Evolutionary conservation across 768 basidiomycete genomes (phyloP), one percentile per base, ranked within the genome.

Genomic region (Hericium coralloides): DNA sequence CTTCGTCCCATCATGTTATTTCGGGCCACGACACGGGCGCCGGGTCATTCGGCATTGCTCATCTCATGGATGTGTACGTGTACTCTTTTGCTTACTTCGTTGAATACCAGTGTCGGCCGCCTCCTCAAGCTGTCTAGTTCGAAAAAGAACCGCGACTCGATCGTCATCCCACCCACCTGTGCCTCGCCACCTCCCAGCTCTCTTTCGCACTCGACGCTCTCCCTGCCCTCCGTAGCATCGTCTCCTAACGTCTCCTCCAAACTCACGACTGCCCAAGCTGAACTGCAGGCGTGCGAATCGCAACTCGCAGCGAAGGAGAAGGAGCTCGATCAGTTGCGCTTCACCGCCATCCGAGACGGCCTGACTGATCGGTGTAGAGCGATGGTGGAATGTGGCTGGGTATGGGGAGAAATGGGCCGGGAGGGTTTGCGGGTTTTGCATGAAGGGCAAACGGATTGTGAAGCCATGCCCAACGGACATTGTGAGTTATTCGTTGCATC

Each of bases 281-380:
- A 92, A 60, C 73, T 92, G 18, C 89, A 90, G 63, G 91, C 88
- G 9, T 93, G 91, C 67, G 90, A 93, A 65, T 73, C 79, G 0
- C 86, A 86, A 55, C 76, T 93, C 2, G 84, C 84, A 0, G 58
- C 71, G 25, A 89, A 89, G 66, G 89, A 93, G 65, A 76, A 71
- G 18, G 84, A 84, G 57, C 76, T 91, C 7, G 78, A 78, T 5
- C 64, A 65, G 0, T 71, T 77, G 50, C 75, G 89, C 0, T 67
- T 73, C n/a, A 71, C 71, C n/a, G 74, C 84, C 8, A 75, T 89
- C 12, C 73, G 77, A 6, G 79, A 83, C 45, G 88, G 88, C 0
- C 73, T 93, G 20, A 75, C 79, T 1, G 72, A 74, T 3, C 76
- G 91, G 3, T 84, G 82, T 60, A 74, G 71, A 17, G 88, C 87